A percentile compares a stretch with the other conserved stretches of the same genome.
phyloP scores from a whole-genome alignment of 2,329 filamentous ascomycete species.

The Neonectria hederae region DNA sequence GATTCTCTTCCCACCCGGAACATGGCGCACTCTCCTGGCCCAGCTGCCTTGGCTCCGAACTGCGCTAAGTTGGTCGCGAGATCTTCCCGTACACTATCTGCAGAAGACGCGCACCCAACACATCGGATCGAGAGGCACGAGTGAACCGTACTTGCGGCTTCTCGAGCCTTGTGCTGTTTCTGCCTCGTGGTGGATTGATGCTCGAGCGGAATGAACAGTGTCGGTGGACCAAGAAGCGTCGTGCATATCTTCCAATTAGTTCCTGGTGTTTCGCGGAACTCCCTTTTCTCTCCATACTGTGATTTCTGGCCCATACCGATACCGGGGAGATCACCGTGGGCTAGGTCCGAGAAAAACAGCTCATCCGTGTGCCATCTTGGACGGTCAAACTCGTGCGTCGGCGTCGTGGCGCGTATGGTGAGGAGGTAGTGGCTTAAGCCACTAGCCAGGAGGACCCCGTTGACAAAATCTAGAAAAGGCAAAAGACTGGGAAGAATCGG shows the following conservation, averaged over 20 bases:
- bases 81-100: constrained; percentile 50
- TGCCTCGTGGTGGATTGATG: constrained; percentile 47
- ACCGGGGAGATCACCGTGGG: constrained; percentile 27
- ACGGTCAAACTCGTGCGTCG: constrained; percentile 54
- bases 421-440: constrained; percentile 56
- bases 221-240: constrained; percentile 57
- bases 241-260: constrained; percentile 61
- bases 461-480: constrained; percentile 53
- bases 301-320: constrained; percentile 23
- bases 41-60: constrained; percentile 35
- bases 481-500: constrained; percentile 48
- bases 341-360: constrained; percentile 50
- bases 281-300: neutral
- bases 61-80: constrained; percentile 45
- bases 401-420: constrained; percentile 56
- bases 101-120: constrained; percentile 53
- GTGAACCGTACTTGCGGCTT: constrained; percentile 46
- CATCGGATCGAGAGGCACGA: constrained; percentile 55
- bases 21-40: constrained; percentile 49
- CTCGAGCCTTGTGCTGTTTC: constrained; percentile 44
- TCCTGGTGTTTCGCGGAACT: neutral
- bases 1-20: constrained; percentile 53
- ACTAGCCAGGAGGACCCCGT: constrained; percentile 48
- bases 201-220: constrained; percentile 52
- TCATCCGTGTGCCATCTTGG: constrained; percentile 62